These are phyloP conservation scores for Aspergillus brunneoviolaceus DNA, from an alignment of 2,329 filamentous ascomycete species.

Conservation along the genomic window DNA sequence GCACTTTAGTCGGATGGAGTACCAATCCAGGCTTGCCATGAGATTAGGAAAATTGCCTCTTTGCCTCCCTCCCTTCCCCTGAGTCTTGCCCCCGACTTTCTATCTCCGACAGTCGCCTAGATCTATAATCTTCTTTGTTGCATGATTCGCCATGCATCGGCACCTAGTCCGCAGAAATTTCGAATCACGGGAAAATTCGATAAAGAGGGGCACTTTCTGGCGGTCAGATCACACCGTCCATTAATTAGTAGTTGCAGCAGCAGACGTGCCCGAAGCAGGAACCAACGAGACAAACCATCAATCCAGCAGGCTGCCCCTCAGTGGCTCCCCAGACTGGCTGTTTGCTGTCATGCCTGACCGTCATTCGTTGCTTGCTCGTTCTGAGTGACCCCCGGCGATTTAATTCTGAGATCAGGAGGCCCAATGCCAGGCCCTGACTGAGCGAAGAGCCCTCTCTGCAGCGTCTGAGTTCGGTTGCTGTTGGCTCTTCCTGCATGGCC, in stretches of 20 bases:
- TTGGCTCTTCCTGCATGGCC: not conserved
- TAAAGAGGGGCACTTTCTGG: slow-evolving; percentile 19
- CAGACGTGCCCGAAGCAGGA: slow-evolving; percentile 30
- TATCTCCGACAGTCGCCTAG: not conserved
- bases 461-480: not conserved
- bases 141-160: not conserved
- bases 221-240: slow-evolving; percentile 23
- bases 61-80: not conserved
- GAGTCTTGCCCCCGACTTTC: not conserved
- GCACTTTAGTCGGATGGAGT: not conserved
- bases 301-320: slow-evolving; percentile 15
- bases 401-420: not conserved
- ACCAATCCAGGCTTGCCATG: no score
- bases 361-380: slow-evolving; percentile 17
- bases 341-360: slow-evolving; percentile 9
- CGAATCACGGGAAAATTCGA: slow-evolving; percentile 3
- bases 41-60: not conserved
- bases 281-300: slow-evolving; percentile 14
- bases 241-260: slow-evolving; percentile 22
- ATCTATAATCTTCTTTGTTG: not conserved
- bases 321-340: slow-evolving; percentile 13
- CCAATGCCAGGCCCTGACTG: slow-evolving; percentile 7
- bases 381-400: slow-evolving; percentile 11
- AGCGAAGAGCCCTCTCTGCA: not conserved
- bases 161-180: not conserved